Conservation (phyloP, 306 rosid genomes). For the Begonia masoniana region DNA sequence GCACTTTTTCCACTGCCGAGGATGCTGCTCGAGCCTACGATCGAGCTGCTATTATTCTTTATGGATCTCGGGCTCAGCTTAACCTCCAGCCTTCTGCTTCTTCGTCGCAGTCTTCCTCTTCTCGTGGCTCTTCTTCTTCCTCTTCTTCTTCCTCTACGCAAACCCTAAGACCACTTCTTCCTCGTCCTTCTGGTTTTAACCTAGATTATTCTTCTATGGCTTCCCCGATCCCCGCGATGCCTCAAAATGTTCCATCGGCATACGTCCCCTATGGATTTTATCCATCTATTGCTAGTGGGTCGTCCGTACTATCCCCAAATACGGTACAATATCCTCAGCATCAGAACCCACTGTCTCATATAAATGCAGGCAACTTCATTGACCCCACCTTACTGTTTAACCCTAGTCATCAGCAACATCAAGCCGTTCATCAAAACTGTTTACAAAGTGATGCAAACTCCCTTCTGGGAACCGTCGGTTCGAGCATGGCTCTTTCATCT, state of each 20-base stretch:
- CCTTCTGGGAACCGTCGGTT: constrained; percentile 19
- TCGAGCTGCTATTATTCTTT: constrained; percentile 80
- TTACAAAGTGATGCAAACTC: constrained; percentile 14
- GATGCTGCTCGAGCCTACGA: constrained; percentile 94
- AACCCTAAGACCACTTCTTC: constrained; percentile 61
- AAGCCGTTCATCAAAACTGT: constrained; percentile 8
- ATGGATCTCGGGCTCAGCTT: constrained; percentile 82
- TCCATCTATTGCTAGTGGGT: background rate
- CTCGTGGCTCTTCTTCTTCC: constrained; percentile 12
- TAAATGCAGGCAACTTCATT: background rate
- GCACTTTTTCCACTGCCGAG: constrained; percentile 86
- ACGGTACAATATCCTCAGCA: constrained; percentile 10
- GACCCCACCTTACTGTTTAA: constrained; percentile 4
- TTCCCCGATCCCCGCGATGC: constrained; percentile 13
- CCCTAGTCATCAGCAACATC: background rate
- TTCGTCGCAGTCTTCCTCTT: constrained; percentile 18
- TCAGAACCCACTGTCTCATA: background rate
- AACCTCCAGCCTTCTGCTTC: constrained; percentile 52
- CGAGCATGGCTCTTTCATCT: constrained; percentile 17
- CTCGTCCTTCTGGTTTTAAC: constrained; percentile 48
- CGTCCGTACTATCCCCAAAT: constrained; percentile 13
- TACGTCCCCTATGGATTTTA: constrained; percentile 20
- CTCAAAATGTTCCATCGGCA: constrained; percentile 11
- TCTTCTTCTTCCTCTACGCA: constrained; percentile 37
- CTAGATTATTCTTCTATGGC: constrained; percentile 18